Percentiles rank a stretch among this genome's conserved stretches.
phyloP scores from a whole-genome alignment of 495 filamentous ascomycete genomes.

The Venustampulla echinocandica region DNA sequence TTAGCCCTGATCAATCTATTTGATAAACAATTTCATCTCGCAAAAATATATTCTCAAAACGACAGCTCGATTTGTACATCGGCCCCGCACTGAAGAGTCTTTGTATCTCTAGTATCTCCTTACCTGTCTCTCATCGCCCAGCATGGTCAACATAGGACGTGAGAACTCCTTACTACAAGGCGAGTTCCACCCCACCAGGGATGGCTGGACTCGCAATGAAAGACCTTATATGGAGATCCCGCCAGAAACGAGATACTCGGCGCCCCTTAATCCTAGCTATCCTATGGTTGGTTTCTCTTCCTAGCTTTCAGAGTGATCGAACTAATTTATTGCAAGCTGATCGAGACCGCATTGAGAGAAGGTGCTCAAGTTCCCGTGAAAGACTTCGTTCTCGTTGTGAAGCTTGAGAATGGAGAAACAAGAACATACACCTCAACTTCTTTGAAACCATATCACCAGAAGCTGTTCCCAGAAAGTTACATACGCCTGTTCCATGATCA shows the following conservation, averaged over 20 bases:
- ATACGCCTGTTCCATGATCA: not conserved
- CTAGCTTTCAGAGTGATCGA: not conserved
- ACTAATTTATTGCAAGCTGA: conserved; percentile 14
- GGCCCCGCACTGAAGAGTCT: not conserved
- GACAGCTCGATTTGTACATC: conserved; percentile 22
- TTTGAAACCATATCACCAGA: not conserved
- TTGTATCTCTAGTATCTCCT: not conserved
- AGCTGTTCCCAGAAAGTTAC: conserved; percentile 9
- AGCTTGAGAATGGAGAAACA: conserved; percentile 15
- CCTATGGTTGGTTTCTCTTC: conserved; percentile 5
- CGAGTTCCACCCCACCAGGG: conserved; percentile 6
- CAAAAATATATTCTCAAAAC: conserved; percentile 15
- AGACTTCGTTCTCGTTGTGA: conserved; percentile 15
- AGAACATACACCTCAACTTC: conserved; percentile 11
- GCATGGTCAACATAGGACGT: conserved; percentile 10
- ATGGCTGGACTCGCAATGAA: conserved; percentile 10
- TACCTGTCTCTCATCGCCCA: conserved; percentile 7
- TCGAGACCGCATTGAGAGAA: conserved; percentile 15
- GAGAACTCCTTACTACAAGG: conserved; percentile 6
- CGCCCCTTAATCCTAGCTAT: not conserved
- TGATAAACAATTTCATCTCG: not conserved
- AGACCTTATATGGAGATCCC: conserved; percentile 12
- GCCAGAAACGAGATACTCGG: conserved; percentile 2
- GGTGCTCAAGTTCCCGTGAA: conserved; percentile 8
- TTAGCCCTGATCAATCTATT: not conserved